Evolutionary conservation across 371 early-diverging fungal genomes (phyloP).

Genomic region (Syncephalis plumigaleata): DNA sequence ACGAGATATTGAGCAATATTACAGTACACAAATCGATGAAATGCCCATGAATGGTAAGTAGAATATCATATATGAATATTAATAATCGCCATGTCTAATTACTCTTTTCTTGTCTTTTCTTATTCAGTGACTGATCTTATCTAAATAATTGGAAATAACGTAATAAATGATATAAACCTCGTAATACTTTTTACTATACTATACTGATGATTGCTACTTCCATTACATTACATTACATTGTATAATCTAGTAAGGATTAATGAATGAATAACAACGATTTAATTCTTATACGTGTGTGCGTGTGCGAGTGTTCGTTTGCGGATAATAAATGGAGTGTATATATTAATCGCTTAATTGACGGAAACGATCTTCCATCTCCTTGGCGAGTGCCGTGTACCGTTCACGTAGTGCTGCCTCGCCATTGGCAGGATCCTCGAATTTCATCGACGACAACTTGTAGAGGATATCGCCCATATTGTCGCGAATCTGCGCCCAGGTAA

Average conservation of each 20-base stretch:
- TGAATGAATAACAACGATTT: too few relatives aligned
- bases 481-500: slow-evolving; percentile 93
- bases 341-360: slow-evolving; percentile 45
- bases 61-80: too few relatives aligned
- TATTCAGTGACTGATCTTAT: neutral
- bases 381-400: slow-evolving; percentile 68
- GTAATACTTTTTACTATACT: neutral
- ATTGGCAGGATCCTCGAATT: slow-evolving; percentile 97
- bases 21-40: slow-evolving; percentile 90
- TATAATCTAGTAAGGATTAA: too few relatives aligned
- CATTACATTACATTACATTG: too few relatives aligned
- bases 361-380: slow-evolving; percentile 96
- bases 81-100: neutral
- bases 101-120: neutral
- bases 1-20: slow-evolving; percentile 83
- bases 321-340: too few relatives aligned
- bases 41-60: slow-evolving; percentile 75
- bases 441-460: slow-evolving; percentile 97
- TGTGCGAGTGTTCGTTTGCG: too few relatives aligned
- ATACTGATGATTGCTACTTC: neutral
- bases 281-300: neutral
- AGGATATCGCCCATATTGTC: slow-evolving; percentile 86
- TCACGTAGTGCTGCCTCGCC: slow-evolving; percentile 75
- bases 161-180: too few relatives aligned
- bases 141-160: neutral